Percentiles rank a stretch among this genome's conserved stretches.
Conservation (phyloP, 1,284 basidiomycete species). For the Ceratobasidium sp. region DNA sequence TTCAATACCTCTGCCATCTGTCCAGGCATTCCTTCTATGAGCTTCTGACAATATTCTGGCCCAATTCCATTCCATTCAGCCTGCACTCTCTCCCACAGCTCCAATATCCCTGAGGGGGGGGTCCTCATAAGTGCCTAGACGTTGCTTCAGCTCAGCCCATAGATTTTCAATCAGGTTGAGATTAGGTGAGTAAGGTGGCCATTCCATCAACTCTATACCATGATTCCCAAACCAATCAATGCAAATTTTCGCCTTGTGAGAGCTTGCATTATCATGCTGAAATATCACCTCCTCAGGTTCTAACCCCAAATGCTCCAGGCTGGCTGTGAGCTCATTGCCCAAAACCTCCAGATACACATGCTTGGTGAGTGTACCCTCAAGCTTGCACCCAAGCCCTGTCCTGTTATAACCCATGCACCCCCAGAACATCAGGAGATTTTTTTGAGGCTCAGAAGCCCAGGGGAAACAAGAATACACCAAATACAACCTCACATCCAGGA, state of each 20-base stretch:
- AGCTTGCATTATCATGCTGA: slow-evolving; percentile 20
- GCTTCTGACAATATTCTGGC: slow-evolving; percentile 7
- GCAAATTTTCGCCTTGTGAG: slow-evolving; percentile 25
- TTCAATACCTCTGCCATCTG: slow-evolving; percentile 6
- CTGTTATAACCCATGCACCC: slow-evolving; percentile 13
- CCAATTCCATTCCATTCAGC: slow-evolving; percentile 12
- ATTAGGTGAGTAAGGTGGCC: slow-evolving; percentile 24
- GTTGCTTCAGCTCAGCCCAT: slow-evolving; percentile 11
- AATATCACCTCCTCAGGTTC: slow-evolving; percentile 18
- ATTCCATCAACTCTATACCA: neutral
- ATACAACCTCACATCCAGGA: too few relatives aligned
- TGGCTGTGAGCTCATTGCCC: neutral
- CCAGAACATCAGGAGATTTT: slow-evolving; percentile 6
- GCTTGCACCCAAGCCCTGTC: slow-evolving; percentile 1
- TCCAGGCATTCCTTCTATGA: slow-evolving; percentile 19
- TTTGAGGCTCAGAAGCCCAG: too few relatives aligned
- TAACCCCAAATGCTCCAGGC: slow-evolving; percentile 21
- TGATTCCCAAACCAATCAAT: slow-evolving; percentile 20
- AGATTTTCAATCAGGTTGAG: slow-evolving; percentile 29
- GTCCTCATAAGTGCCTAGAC: slow-evolving; percentile 8
- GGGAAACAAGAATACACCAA: too few relatives aligned
- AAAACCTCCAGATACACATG: slow-evolving; percentile 19
- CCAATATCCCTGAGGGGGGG: neutral
- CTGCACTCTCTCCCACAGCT: slow-evolving; percentile 13
- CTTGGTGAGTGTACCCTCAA: slow-evolving; percentile 5